phyloP scores from a whole-genome alignment of 2,329 filamentous ascomycete species.

The Epichloe sp. region DNA sequence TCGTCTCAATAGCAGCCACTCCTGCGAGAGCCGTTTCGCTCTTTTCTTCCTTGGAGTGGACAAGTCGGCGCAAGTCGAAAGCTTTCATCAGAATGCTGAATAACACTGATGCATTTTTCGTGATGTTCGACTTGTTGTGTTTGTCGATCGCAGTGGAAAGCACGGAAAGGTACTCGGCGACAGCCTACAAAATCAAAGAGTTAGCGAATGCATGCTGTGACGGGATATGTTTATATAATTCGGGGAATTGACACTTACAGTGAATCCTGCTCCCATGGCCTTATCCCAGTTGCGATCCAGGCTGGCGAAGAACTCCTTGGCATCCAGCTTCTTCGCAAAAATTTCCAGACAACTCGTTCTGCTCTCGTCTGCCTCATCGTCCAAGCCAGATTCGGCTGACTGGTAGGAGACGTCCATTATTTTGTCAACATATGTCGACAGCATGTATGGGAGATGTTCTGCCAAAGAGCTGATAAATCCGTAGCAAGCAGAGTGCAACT shows the following conservation, averaged over 20 bases:
- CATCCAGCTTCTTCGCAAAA: constrained; percentile 63
- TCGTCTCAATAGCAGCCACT: constrained; percentile 47
- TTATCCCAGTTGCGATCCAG: constrained; percentile 59
- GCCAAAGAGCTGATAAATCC: constrained; percentile 67
- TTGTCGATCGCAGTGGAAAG: constrained; percentile 61
- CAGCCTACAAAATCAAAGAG: constrained; percentile 33
- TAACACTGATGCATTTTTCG: constrained; percentile 59
- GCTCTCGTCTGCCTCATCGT: constrained; percentile 48
- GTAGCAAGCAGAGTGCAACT: constrained; percentile 72
- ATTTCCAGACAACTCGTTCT: constrained; percentile 58
- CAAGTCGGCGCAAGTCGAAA: constrained; percentile 52
- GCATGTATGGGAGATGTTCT: constrained; percentile 78
- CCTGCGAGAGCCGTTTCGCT: constrained; percentile 30
- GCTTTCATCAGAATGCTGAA: constrained; percentile 47
- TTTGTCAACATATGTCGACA: constrained; percentile 62
- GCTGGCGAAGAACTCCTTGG: constrained; percentile 61
- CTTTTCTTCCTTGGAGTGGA: constrained; percentile 33
- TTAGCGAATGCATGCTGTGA: neutral
- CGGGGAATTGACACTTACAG: constrained; percentile 31
- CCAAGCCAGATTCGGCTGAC: constrained; percentile 51
- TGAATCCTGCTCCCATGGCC: constrained; percentile 48
- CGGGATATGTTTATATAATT: too few relatives aligned
- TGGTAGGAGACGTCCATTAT: constrained; percentile 59
- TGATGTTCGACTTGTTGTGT: constrained; percentile 64
- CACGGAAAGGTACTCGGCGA: constrained; percentile 55